A percentile compares a stretch with the other conserved stretches of the same genome.
Evolutionary conservation across 306 rosid species (phyloP).

Genomic region (Quercus variabilis): DNA sequence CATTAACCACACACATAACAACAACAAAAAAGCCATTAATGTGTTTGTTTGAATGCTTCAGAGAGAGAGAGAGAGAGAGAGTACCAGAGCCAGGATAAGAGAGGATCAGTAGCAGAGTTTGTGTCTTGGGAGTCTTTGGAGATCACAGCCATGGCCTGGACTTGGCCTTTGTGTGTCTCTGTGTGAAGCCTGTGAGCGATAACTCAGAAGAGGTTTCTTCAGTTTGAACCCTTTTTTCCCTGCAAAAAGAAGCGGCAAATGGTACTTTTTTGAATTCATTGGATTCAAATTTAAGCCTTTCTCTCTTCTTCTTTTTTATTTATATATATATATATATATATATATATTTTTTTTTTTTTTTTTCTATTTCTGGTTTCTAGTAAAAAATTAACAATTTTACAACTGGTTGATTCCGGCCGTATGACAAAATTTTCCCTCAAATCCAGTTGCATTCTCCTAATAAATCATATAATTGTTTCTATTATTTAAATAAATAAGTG

Average conservation of each 20-base stretch:
- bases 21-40: not conserved
- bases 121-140: conserved; percentile 11
- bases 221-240: not conserved
- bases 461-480: too few species aligned
- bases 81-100: conserved; percentile 62
- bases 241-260: not conserved
- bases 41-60: not conserved
- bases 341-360: too few species aligned
- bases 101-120: conserved; percentile 40
- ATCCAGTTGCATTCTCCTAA: too few species aligned
- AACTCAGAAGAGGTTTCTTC: not conserved
- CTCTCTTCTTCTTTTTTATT: too few species aligned
- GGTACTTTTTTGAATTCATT: not conserved
- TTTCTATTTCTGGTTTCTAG: too few species aligned
- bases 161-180: not conserved
- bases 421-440: too few species aligned
- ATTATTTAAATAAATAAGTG: too few species aligned
- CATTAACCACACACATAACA: not conserved
- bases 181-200: not conserved
- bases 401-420: too few species aligned
- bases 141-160: conserved; percentile 38
- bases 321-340: too few species aligned
- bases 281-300: too few species aligned
- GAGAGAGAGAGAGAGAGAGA: conserved; percentile 3
- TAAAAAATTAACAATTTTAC: too few species aligned